Percentiles rank a stretch among this genome's conserved stretches.
Conservation (phyloP, 1,284 basidiomycete genomes). For the Marasmius fiardii region DNA sequence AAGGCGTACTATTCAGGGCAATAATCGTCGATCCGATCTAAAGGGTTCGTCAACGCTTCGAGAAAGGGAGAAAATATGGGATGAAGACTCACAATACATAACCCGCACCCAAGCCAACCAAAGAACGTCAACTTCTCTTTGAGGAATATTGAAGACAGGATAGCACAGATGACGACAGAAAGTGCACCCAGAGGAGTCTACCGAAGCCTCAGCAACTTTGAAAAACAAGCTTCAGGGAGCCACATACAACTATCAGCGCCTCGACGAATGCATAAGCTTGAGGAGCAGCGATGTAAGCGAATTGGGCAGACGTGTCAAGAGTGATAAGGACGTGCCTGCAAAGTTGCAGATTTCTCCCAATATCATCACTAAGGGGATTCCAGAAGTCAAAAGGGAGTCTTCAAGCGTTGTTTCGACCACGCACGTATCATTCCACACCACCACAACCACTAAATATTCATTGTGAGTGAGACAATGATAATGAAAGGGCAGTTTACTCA, state of each 20-base stretch:
- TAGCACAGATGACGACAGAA: constrained; percentile 94
- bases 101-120: constrained; percentile 89
- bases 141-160: constrained; percentile 90
- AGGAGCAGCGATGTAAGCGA: constrained; percentile 18
- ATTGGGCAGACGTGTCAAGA: constrained; percentile 15
- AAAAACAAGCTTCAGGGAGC: constrained; percentile 11
- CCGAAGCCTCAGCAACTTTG: constrained; percentile 11
- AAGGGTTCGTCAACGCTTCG: not conserved
- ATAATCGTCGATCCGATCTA: constrained; percentile 87
- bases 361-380: constrained; percentile 65
- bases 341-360: constrained; percentile 82
- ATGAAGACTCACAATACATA: constrained; percentile 68
- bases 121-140: constrained; percentile 91
- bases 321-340: constrained; percentile 48
- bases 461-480: constrained; percentile 10
- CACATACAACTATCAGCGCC: constrained; percentile 79
- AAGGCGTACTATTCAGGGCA: constrained; percentile 61
- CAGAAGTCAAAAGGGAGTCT: constrained; percentile 6
- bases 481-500: constrained; percentile 36
- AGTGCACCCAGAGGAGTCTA: constrained; percentile 95
- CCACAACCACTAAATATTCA: constrained; percentile 62
- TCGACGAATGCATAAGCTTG: constrained; percentile 87
- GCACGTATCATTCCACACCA: constrained; percentile 82
- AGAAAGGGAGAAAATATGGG: not conserved
- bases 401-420: constrained; percentile 23